These are phyloP conservation scores for Venturia aucupariae DNA, from an alignment of 2,329 filamentous ascomycete species.

Conservation along the genomic window DNA sequence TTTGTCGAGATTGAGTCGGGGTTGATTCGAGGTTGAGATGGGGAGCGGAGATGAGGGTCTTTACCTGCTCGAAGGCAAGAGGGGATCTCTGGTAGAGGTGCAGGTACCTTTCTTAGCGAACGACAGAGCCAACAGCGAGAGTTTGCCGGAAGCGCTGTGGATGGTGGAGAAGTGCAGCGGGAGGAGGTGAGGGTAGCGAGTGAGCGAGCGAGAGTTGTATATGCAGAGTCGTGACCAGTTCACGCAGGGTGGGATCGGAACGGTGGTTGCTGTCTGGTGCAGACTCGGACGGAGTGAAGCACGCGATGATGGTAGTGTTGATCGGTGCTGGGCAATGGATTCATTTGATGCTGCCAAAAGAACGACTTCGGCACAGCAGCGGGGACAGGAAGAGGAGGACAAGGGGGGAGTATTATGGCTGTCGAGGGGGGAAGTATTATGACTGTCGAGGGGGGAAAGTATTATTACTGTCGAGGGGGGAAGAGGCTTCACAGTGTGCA, in stretches of 20 bases:
- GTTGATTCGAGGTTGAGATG: background rate
- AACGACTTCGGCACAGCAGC: background rate
- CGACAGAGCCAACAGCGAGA: conserved; percentile 36
- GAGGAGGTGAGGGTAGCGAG: too few relatives aligned
- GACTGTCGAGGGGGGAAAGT: background rate
- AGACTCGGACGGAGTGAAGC: background rate
- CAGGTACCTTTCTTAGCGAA: conserved; percentile 10
- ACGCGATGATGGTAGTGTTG: background rate
- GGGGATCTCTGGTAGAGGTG: background rate
- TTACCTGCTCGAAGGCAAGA: background rate
- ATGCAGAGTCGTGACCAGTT: background rate
- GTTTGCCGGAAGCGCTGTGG: conserved; percentile 29
- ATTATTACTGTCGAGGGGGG: background rate
- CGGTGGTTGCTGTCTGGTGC: background rate
- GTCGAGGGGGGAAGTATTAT: background rate
- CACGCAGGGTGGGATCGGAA: background rate
- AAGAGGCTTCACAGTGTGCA: too few relatives aligned
- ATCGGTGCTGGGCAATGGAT: background rate
- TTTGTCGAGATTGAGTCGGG: background rate
- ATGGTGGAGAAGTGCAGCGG: background rate
- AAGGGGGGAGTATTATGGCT: background rate
- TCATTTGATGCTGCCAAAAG: conserved; percentile 1
- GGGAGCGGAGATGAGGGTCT: background rate
- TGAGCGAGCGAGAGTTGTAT: too few relatives aligned
- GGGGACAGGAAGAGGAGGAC: background rate